Evolutionary conservation across 2,329 filamentous ascomycete genomes (phyloP).

Genomic region (Colletotrichum lini): DNA sequence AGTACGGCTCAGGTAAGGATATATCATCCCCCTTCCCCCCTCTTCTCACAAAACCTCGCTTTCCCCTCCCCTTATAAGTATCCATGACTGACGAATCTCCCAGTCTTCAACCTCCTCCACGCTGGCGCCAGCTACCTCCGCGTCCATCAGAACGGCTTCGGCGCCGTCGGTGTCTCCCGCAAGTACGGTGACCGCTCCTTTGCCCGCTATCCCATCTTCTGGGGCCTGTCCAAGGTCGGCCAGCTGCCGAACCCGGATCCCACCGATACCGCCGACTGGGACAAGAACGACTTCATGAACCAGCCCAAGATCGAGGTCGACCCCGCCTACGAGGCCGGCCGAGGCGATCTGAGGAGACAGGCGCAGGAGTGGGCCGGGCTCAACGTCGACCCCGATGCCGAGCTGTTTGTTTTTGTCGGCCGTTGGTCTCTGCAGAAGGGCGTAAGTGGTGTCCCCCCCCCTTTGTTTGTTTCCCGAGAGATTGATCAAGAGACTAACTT

Average conservation of each 20-base stretch:
- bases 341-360: conserved; percentile 69
- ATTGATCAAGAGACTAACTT: not conserved
- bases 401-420: conserved; percentile 78
- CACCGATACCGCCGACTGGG: conserved; percentile 75
- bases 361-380: conserved; percentile 79
- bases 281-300: conserved; percentile 63
- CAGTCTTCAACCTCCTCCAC: conserved; percentile 78
- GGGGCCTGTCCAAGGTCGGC: conserved; percentile 74
- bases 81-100: not conserved
- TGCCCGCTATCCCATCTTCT: conserved; percentile 78
- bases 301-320: conserved; percentile 66
- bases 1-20: conserved; percentile 69
- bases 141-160: conserved; percentile 77
- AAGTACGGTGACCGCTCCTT: conserved; percentile 79
- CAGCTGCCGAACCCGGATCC: conserved; percentile 77
- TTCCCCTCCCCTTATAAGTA: too few species aligned
- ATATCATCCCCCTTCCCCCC: too few species aligned
- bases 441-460: conserved; percentile 41
- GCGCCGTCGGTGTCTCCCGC: conserved; percentile 76
- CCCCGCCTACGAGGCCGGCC: conserved; percentile 65
- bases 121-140: conserved; percentile 76
- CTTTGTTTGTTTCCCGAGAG: not conserved
- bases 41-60: not conserved
- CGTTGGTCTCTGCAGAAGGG: conserved; percentile 80
- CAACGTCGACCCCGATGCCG: conserved; percentile 71